A percentile compares a stretch with the other conserved stretches of the same genome.
phyloP scores from a whole-genome alignment of 257 asterid genomes.

The Solanum peruvianum region DNA sequence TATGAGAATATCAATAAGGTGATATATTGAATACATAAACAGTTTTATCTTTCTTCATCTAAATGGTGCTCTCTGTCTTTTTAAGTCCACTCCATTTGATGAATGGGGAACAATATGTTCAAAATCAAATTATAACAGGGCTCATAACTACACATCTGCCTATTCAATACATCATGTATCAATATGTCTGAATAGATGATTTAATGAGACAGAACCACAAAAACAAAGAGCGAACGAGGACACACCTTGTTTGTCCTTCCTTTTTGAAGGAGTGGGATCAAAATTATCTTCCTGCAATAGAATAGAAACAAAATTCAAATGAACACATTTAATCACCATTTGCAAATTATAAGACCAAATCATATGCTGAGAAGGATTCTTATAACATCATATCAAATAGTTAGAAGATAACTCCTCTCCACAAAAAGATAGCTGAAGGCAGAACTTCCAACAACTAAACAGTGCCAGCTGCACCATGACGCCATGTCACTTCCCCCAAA shows the following conservation, averaged over 20 bases:
- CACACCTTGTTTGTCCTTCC: constrained; percentile 53
- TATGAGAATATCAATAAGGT: not conserved
- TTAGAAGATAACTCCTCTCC: not conserved
- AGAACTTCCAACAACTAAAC: not conserved
- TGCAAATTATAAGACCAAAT: not conserved
- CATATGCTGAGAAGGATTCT: not conserved
- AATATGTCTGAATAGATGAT: not conserved
- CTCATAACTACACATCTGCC: not conserved
- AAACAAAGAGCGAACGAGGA: not conserved
- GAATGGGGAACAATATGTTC: not conserved
- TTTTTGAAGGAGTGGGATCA: constrained; percentile 26
- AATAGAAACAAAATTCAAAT: not conserved
- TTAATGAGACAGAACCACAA: not conserved
- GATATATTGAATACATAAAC: not conserved
- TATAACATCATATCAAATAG: not conserved
- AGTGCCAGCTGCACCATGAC: not conserved
- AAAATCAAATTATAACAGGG: not conserved
- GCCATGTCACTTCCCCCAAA: not conserved
- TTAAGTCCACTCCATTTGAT: not conserved
- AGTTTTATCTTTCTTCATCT: not conserved
- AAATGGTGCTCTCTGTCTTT: not conserved
- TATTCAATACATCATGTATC: not conserved
- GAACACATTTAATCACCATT: not conserved
- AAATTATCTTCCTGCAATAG: constrained; percentile 39
- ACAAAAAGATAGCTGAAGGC: not conserved